phyloP scores from a whole-genome alignment of 2,329 filamentous ascomycete genomes.

The Paraconiothyrium brasiliense region DNA sequence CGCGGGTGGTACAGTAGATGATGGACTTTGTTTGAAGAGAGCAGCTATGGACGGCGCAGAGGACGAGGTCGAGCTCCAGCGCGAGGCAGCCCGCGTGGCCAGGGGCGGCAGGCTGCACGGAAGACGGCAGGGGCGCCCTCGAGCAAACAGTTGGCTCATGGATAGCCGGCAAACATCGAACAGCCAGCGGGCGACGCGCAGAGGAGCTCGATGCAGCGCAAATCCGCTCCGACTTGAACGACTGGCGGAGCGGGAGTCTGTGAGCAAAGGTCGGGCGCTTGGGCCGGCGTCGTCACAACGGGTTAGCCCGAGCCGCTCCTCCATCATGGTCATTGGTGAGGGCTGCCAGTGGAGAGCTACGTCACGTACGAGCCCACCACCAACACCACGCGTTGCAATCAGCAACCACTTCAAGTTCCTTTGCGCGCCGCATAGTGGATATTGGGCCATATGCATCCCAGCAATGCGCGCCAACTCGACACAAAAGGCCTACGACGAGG shows the following conservation, averaged over 20 bases:
- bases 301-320: constrained; percentile 6
- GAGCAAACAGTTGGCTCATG: constrained; percentile 42
- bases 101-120: constrained; percentile 27
- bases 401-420: too few relatives aligned
- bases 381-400: too few relatives aligned
- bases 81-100: constrained; percentile 27
- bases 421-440: constrained; percentile 1
- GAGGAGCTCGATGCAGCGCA: constrained; percentile 14
- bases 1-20: constrained; percentile 46
- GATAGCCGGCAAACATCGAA: constrained; percentile 15
- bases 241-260: constrained; percentile 15
- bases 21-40: constrained; percentile 64
- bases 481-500: constrained; percentile 98
- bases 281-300: constrained; percentile 2
- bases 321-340: not conserved
- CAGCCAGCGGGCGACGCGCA: constrained; percentile 28
- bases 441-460: not conserved
- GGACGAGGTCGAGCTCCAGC: constrained; percentile 40
- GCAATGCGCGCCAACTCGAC: constrained; percentile 71
- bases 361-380: too few relatives aligned
- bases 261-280: constrained; percentile 6
- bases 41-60: constrained; percentile 49
- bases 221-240: not conserved
- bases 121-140: constrained; percentile 33
- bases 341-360: too few relatives aligned